Conservation (phyloP, 1,284 basidiomycete species). For the Dichomitus squalens region DNA sequence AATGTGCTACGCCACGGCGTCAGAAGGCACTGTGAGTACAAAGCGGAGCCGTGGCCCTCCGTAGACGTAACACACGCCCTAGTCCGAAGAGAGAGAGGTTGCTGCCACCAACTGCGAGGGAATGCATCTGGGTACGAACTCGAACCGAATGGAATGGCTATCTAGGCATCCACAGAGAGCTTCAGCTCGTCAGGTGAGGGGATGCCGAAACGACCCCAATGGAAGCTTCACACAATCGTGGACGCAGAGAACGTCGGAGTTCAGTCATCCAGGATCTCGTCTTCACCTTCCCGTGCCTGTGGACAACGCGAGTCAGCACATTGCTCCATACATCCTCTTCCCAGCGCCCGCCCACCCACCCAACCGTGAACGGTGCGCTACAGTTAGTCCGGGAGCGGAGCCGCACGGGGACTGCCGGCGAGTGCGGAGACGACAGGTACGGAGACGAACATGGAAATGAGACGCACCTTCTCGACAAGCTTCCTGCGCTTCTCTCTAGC, state of each 20-base stretch:
- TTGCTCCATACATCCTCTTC: neutral
- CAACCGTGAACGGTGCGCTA: neutral
- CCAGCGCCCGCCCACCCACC: neutral
- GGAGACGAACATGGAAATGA: neutral
- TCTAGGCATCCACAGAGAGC: neutral
- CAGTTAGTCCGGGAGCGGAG: neutral
- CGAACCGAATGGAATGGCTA: neutral
- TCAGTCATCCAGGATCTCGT: slow-evolving; percentile 64
- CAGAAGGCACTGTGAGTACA: neutral
- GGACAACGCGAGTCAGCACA: slow-evolving; percentile 12
- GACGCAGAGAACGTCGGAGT: too few species aligned
- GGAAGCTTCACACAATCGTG: slow-evolving; percentile 16
- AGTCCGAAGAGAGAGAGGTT: neutral
- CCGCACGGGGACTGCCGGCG: neutral
- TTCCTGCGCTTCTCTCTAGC: slow-evolving; percentile 75
- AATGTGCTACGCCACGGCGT: neutral
- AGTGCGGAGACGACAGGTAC: neutral
- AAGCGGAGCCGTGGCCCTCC: slow-evolving; percentile 1
- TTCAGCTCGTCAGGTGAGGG: neutral
- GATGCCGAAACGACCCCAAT: neutral
- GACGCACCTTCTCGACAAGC: slow-evolving; percentile 73
- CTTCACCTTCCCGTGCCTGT: slow-evolving; percentile 69
- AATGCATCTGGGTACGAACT: neutral
- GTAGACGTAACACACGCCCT: neutral
- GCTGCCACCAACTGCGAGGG: too few species aligned